A percentile compares a stretch with the other conserved stretches of the same genome.
Conservation (phyloP, 1,284 basidiomycete genomes). For the Moesziomyces antarcticus region DNA sequence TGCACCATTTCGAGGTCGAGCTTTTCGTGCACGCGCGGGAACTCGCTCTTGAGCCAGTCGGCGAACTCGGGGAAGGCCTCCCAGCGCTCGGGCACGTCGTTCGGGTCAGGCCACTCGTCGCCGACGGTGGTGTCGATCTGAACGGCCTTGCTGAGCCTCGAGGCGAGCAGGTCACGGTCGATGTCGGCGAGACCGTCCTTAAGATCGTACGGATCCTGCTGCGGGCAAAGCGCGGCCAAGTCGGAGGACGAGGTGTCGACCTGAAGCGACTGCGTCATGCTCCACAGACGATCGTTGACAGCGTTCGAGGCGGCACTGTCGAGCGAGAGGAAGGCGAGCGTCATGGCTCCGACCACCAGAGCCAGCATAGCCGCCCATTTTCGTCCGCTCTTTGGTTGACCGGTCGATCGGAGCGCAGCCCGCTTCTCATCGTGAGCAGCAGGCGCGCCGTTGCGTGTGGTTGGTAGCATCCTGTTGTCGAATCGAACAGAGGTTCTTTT, state of each 20-base stretch:
- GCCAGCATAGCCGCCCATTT: constrained; percentile 28
- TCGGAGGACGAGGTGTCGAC: constrained; percentile 2
- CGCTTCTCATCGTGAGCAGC: constrained; percentile 18
- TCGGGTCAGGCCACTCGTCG: constrained; percentile 53
- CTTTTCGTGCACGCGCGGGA: constrained; percentile 50
- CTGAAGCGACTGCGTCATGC: constrained; percentile 14
- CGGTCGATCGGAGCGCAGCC: not conserved
- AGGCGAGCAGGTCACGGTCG: constrained; percentile 34
- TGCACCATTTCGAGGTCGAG: constrained; percentile 70
- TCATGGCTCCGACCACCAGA: constrained; percentile 20
- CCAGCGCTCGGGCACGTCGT: constrained; percentile 45
- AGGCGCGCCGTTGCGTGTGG: not conserved
- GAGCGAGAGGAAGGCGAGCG: constrained; percentile 33
- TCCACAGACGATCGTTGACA: constrained; percentile 38
- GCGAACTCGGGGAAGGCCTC: constrained; percentile 51
- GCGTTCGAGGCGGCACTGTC: constrained; percentile 30
- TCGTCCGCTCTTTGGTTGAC: constrained; percentile 4
- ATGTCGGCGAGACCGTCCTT: constrained; percentile 37
- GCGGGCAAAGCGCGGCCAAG: constrained; percentile 27
- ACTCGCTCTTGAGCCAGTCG: constrained; percentile 44
- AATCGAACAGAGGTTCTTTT: not conserved
- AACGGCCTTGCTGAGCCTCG: constrained; percentile 53
- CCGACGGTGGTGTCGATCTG: constrained; percentile 58
- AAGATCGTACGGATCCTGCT: constrained; percentile 38
- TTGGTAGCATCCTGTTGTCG: constrained; percentile 19